Percentiles rank a stretch among this genome's conserved stretches.
phyloP scores from a whole-genome alignment of 331 rosid species.

The Quercus tomentella region DNA sequence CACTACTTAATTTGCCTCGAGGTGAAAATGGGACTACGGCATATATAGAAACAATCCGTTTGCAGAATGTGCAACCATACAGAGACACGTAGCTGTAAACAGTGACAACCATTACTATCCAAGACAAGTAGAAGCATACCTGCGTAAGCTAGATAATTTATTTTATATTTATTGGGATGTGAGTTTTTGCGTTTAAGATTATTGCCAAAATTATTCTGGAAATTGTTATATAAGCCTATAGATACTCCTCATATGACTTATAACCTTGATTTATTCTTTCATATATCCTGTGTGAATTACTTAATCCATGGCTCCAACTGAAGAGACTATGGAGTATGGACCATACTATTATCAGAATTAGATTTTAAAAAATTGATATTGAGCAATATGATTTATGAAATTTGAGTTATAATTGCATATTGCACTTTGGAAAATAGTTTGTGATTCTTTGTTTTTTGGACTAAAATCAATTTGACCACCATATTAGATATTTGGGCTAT shows the following conservation, averaged over 20 bases:
- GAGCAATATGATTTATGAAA: no score
- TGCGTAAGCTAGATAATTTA: not conserved
- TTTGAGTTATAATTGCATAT: no score
- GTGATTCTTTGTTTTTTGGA: no score
- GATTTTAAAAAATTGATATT: not conserved
- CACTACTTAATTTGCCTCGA: not conserved
- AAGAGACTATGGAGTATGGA: not conserved
- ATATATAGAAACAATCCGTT: not conserved
- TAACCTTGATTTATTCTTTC: not conserved
- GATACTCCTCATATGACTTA: not conserved
- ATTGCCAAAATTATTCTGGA: not conserved
- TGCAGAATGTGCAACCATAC: not conserved
- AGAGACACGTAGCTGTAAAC: conserved; percentile 2
- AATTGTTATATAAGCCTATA: not conserved
- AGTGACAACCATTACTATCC: not conserved
- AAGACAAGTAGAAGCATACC: conserved; percentile 2
- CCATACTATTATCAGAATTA: not conserved
- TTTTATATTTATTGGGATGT: not conserved
- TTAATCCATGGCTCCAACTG: not conserved
- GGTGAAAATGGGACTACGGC: not conserved
- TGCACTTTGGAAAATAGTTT: no score
- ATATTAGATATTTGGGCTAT: no score
- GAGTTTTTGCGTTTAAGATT: not conserved
- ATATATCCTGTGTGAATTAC: not conserved
- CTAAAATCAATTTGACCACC: no score